These are phyloP conservation scores for Jamesozyma spencerorum DNA, from an alignment of 805 yeast species.

Conservation along the genomic window DNA sequence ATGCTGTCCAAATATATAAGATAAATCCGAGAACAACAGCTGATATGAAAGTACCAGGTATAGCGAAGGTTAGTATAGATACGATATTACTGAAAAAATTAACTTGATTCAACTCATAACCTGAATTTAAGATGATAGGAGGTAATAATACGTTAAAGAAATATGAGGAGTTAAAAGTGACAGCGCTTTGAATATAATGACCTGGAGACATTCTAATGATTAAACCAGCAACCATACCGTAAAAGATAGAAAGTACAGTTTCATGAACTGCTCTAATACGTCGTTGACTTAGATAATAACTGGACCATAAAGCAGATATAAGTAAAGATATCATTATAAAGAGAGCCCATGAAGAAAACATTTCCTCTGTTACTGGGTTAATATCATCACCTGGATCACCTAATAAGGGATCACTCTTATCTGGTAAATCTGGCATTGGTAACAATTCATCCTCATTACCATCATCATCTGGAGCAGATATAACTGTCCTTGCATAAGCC, in stretches of 20 bases:
- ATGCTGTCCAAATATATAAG: constrained; percentile 77
- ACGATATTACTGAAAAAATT: constrained; percentile 90
- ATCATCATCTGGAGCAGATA: constrained; percentile 12
- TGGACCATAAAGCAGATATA: constrained; percentile 88
- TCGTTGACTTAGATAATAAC: constrained; percentile 83
- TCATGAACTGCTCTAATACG: constrained; percentile 95
- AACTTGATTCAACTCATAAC: constrained; percentile 92
- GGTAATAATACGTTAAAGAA: constrained; percentile 91
- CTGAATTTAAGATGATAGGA: constrained; percentile 92
- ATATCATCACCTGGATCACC: constrained; percentile 55
- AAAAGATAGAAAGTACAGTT: constrained; percentile 89
- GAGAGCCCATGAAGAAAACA: constrained; percentile 94
- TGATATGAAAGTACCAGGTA: constrained; percentile 91
- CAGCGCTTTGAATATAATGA: constrained; percentile 93
- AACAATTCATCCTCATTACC: constrained; percentile 32
- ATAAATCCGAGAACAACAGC: constrained; percentile 86
- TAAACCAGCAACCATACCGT: constrained; percentile 93
- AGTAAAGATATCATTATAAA: constrained; percentile 74
- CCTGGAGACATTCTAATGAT: constrained; percentile 89
- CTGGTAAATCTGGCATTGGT: constrained; percentile 28
- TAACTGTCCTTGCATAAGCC: constrained; percentile 8
- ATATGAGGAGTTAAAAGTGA: constrained; percentile 86
- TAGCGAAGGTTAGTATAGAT: constrained; percentile 85
- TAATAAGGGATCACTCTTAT: constrained; percentile 28
- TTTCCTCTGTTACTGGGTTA: constrained; percentile 88